These are phyloP conservation scores for Sphaerulina musiva DNA, from an alignment of 2,329 filamentous ascomycete genomes.

Conservation along the genomic window DNA sequence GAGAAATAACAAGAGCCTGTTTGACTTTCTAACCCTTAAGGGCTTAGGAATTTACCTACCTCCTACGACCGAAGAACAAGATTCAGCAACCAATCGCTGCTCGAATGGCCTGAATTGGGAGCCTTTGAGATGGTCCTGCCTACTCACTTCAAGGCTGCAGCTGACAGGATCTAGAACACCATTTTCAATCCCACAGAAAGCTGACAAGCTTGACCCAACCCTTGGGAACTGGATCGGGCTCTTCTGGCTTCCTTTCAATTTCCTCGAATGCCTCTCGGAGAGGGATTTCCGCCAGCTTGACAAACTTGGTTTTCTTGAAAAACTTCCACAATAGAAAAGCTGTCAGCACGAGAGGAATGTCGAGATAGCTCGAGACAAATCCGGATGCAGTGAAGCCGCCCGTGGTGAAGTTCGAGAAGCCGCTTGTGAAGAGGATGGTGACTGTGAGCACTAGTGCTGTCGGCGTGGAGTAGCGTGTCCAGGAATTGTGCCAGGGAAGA, in stretches of 20 bases:
- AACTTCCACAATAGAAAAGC: slow-evolving; percentile 25
- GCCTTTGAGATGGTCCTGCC: too few relatives aligned
- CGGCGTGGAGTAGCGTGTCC: slow-evolving; percentile 34
- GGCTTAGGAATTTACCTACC: too few relatives aligned
- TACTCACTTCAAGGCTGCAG: too few relatives aligned
- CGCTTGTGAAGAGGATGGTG: slow-evolving; percentile 28
- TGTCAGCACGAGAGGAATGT: slow-evolving; percentile 24
- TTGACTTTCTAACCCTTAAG: too few relatives aligned
- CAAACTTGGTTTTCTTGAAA: slow-evolving; percentile 24
- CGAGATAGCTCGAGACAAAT: slow-evolving; percentile 34
- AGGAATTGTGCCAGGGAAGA: slow-evolving; percentile 33
- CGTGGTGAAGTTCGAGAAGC: slow-evolving; percentile 28
- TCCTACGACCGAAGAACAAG: too few relatives aligned
- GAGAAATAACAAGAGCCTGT: too few relatives aligned
- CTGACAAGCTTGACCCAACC: slow-evolving; percentile 19
- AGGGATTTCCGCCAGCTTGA: slow-evolving; percentile 23
- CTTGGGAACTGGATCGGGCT: slow-evolving; percentile 17
- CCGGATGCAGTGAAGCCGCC: slow-evolving; percentile 26
- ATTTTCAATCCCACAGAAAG: slow-evolving; percentile 22
- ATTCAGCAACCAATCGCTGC: too few relatives aligned
- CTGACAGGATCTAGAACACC: too few relatives aligned
- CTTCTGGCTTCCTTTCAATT: slow-evolving; percentile 19
- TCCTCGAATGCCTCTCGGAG: slow-evolving; percentile 23
- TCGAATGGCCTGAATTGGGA: too few relatives aligned
- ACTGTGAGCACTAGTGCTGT: slow-evolving; percentile 29